Evolutionary conservation across 768 basidiomycete species (phyloP), one percentile per base, ranked within the genome.

Genomic region (Termitomyces sp.): DNA sequence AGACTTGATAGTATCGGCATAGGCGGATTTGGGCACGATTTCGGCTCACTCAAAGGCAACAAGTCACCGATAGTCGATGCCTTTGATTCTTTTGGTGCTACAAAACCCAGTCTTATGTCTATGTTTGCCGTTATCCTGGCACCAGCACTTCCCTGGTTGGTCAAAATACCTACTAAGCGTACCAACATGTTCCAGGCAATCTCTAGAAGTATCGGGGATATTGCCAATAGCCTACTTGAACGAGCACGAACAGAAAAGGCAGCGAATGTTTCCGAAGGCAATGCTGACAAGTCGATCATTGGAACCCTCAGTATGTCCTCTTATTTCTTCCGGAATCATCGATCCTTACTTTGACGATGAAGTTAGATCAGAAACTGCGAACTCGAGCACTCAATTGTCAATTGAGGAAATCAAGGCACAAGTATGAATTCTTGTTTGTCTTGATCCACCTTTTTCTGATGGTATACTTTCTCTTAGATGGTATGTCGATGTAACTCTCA

Each of bases 11-110:
- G 65, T 18, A 73, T 83, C 36, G 80, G 82, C 9, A 70, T 77
- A 26, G 77, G 78, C 2, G 76, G 76, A 0, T 83, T 83, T 60
- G 75, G 75, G n/a, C 75, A 82, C 59, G 69, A 80, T 59, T 83
- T 83, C 57, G 72, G 71, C 16, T 61, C 76, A 2, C 72, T 83
- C 5, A 71, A 75, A 28, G 79, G 80, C 15, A 68, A 74, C 48
- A 56, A 58, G 15, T 69, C 75, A 6, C 50, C 63, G 2, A 68
- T 81, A 26, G 63, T 66, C 2, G 60, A 65, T 3, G 65, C 69
- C 0, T 71, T 77, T 28, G 72, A 70, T 22, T 56, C 62, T 0
- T 71, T 77, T 39, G 65, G 65, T 16, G 54, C 18, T 12, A 53
- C 59, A 4, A 65, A 64, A 7, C 61, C 60, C 47, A 58, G 62